Conservation (phyloP, 1,284 basidiomycete species). For the Leccinum griseonigrum region DNA sequence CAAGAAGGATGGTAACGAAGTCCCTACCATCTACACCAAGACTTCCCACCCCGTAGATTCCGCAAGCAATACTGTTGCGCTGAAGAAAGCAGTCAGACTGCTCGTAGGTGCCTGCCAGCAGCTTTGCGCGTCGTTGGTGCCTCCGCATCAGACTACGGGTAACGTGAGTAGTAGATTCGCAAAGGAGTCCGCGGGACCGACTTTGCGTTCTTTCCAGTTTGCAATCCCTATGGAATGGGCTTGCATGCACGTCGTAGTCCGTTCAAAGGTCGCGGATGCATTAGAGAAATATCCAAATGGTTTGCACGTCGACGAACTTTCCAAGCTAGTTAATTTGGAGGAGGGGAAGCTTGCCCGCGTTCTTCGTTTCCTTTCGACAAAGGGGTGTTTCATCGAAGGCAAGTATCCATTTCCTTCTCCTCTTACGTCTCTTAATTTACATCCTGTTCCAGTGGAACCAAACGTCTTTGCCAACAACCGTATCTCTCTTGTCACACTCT, state of each 20-base stretch:
- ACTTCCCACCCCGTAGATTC: constrained; percentile 24
- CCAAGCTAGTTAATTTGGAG: constrained; percentile 25
- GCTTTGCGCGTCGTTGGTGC: constrained; percentile 28
- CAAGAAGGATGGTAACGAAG: constrained; percentile 19
- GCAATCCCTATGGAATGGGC: constrained; percentile 27
- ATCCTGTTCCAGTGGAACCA: constrained; percentile 14
- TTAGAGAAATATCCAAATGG: constrained; percentile 26
- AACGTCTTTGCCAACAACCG: constrained; percentile 32
- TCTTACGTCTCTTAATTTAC: neutral
- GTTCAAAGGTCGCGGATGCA: constrained; percentile 25
- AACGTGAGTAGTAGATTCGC: neutral
- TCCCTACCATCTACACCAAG: constrained; percentile 25
- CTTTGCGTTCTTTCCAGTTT: constrained; percentile 10
- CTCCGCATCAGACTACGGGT: constrained; percentile 29
- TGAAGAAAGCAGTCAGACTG: constrained; percentile 29
- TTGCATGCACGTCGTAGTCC: constrained; percentile 22
- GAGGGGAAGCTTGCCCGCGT: constrained; percentile 30
- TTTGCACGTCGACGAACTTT: constrained; percentile 23
- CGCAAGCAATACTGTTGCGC: constrained; percentile 16
- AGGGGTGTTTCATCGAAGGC: constrained; percentile 35
- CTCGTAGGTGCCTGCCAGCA: constrained; percentile 31
- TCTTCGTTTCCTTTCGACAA: constrained; percentile 32
- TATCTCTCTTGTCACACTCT: constrained; percentile 24
- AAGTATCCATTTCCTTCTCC: neutral
- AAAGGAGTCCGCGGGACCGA: neutral